Evolutionary conservation across 1,284 basidiomycete species (phyloP), one percentile per base, ranked within the genome.

Genomic region (Apiotrichum siamense): DNA sequence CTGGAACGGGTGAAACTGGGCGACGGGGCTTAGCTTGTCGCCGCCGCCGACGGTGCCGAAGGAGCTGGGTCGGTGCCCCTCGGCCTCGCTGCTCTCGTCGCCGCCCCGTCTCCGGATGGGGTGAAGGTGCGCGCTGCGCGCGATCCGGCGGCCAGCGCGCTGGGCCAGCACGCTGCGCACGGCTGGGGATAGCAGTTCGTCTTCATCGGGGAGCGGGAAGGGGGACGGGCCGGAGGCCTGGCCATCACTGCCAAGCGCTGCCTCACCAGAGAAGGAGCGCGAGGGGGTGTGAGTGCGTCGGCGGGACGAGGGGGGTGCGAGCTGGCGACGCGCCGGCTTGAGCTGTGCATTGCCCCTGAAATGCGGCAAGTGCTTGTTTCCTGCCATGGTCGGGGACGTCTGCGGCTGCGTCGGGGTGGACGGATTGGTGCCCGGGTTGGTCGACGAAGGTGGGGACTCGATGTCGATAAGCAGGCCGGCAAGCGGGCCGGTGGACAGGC

Each of bases 61-160:
- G 29, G 10, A 15, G 29, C 10, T 11, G 29, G 15, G 45, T 13
- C 37, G 24, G 10, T 18, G 35, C 18, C n/a, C n/a, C 20, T 53
- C 51, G 7, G 46, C 43, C 11, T 47, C 51, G 37, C 40, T 39
- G 42, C 37, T 44, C 36, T 50, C 53, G 39, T 55, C 53, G 25
- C 39, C 47, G 25, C 53, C 39, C 29, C 49, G 40, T n/a, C n/a
- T n/a, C 21, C 53, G 46, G 26, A 71, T 57, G 0, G 64, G 57
- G 52, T 73, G 71, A 29, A 73, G 54, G 55, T 73, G 70, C 0
- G 66, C 59, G 23, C 51, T 60, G n/a, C 64, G 55, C 2, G 67
- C 69, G 1, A 70, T 45, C 13, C 48, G 25, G n/a, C 55, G 38
- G 4, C n/a, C n/a, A n/a, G n/a, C n/a, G n/a, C 36, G 48, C 31